Conservation (phyloP, 2,329 filamentous ascomycete genomes). For the Aspergillus quadrilineatus region DNA sequence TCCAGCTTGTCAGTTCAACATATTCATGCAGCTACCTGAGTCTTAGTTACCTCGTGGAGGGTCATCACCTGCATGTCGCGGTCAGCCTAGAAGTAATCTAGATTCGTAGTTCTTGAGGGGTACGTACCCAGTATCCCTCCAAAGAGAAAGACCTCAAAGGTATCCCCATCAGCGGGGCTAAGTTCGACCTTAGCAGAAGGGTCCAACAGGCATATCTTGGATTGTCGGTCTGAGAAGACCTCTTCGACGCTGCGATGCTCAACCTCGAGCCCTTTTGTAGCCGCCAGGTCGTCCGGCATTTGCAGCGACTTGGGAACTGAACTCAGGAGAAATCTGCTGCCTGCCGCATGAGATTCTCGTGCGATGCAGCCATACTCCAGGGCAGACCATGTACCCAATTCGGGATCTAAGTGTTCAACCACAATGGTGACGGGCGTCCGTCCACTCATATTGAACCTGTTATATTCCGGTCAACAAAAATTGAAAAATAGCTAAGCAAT, state of each 20-base stretch:
- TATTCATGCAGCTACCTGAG: not conserved
- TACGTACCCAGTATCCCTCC: slow-evolving; percentile 84
- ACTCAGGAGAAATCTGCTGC: slow-evolving; percentile 74
- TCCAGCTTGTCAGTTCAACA: slow-evolving; percentile 45
- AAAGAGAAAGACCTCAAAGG: slow-evolving; percentile 90
- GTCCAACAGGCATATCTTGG: slow-evolving; percentile 83
- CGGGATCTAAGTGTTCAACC: slow-evolving; percentile 93
- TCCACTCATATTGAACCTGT: slow-evolving; percentile 26
- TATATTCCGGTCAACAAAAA: not conserved
- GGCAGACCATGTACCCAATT: slow-evolving; percentile 90
- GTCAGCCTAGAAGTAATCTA: not conserved
- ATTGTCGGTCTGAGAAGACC: slow-evolving; percentile 70
- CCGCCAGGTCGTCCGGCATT: slow-evolving; percentile 60
- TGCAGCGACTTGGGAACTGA: slow-evolving; percentile 70
- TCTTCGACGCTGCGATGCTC: slow-evolving; percentile 79
- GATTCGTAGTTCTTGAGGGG: not conserved
- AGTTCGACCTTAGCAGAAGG: slow-evolving; percentile 79
- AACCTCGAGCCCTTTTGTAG: slow-evolving; percentile 62
- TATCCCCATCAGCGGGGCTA: slow-evolving; percentile 74
- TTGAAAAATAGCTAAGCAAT: not conserved
- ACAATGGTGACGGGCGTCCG: slow-evolving; percentile 70
- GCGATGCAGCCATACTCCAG: slow-evolving; percentile 91
- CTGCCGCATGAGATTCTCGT: slow-evolving; percentile 67
- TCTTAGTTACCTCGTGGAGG: slow-evolving; percentile 73
- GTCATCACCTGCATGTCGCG: slow-evolving; percentile 68